phyloP scores from a whole-genome alignment of 2,329 filamentous ascomycete species.

The Trichothecium sympodiale region DNA sequence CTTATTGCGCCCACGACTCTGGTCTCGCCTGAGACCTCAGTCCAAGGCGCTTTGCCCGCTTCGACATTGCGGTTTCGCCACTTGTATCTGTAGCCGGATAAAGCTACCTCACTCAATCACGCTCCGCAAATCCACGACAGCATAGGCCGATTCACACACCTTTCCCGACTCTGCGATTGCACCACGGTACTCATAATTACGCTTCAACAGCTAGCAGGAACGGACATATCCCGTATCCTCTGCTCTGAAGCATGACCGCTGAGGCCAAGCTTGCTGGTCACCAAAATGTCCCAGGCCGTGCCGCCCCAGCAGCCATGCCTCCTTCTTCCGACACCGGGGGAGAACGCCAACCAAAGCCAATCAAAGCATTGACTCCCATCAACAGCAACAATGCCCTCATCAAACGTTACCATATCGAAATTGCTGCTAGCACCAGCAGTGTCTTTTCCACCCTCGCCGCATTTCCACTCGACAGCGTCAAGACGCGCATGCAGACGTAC shows the following conservation, averaged over 20 bases:
- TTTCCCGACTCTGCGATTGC: no score
- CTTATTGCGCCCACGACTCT: conserved; percentile 18
- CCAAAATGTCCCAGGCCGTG: conserved; percentile 25
- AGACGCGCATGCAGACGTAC: conserved; percentile 84
- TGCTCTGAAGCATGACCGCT: conserved; percentile 20
- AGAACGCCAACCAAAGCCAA: not conserved
- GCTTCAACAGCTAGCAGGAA: no score
- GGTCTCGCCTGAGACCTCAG: conserved; percentile 16
- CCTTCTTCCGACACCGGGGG: conserved; percentile 14
- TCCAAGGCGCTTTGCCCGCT: conserved; percentile 9
- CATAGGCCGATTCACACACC: no score
- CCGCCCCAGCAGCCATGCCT: conserved; percentile 17
- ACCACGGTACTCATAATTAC: no score
- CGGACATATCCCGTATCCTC: not conserved
- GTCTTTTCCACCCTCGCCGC: conserved; percentile 67
- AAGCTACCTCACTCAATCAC: no score
- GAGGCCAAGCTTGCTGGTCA: conserved; percentile 22
- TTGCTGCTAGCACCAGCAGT: conserved; percentile 67
- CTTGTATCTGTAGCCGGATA: no score
- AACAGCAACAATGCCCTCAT: conserved; percentile 29
- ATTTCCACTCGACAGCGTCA: conserved; percentile 83
- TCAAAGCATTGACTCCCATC: not conserved
- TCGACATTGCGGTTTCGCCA: no score
- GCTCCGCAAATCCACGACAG: no score
- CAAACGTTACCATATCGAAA: conserved; percentile 70